A percentile compares a stretch with the other conserved stretches of the same genome.
Conservation (phyloP, 495 filamentous ascomycete species). For the Xylaria sp. region DNA sequence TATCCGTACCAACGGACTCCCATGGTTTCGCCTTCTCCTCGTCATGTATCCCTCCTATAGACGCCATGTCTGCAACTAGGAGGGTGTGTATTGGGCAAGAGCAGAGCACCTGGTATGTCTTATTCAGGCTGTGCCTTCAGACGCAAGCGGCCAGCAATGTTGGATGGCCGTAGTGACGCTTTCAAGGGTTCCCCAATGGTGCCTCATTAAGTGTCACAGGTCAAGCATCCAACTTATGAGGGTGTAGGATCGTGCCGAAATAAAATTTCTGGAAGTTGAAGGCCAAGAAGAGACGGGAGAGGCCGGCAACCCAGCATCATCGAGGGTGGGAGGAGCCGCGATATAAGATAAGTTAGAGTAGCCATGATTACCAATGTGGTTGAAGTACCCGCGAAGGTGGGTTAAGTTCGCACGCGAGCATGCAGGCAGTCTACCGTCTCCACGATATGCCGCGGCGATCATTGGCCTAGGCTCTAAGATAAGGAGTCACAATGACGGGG, state of each 20-base stretch:
- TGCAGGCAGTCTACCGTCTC: constrained; percentile 20
- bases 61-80: background rate
- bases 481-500: constrained; percentile 28
- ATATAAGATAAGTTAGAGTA: constrained; percentile 7
- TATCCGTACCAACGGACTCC: constrained; percentile 29
- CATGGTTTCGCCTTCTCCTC: constrained; percentile 9
- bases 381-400: background rate
- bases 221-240: constrained; percentile 24
- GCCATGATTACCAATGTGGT: background rate
- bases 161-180: background rate
- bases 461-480: constrained; percentile 19
- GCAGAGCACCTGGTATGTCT: background rate
- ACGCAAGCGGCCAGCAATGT: background rate
- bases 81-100: background rate
- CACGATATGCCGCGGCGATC: constrained; percentile 2
- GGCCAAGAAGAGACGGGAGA: constrained; percentile 28
- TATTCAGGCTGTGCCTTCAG: background rate
- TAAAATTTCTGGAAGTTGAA: constrained; percentile 10
- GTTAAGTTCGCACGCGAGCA: constrained; percentile 17
- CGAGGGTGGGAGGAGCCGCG: constrained; percentile 13
- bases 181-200: background rate
- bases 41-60: background rate
- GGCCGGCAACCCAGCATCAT: constrained; percentile 24
- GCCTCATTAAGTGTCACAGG: background rate
- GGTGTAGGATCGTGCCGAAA: constrained; percentile 30